phyloP scores from a whole-genome alignment of 2,329 filamentous ascomycete genomes.

The Pestalotiopsis sp. region DNA sequence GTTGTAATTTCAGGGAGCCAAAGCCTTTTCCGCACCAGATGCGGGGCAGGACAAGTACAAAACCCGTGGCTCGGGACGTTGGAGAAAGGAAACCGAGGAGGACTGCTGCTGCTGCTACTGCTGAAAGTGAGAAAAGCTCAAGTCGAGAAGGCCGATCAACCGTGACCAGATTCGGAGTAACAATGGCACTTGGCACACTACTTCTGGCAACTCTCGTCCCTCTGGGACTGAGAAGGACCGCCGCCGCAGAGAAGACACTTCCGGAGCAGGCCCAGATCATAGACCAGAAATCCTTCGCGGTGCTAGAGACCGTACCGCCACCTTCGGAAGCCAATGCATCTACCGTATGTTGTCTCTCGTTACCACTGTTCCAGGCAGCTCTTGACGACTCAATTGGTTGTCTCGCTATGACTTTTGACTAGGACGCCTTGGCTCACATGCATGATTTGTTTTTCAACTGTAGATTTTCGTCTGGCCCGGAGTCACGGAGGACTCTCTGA shows the following conservation, averaged over 20 bases:
- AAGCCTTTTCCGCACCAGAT: neutral
- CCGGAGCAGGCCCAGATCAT: constrained; percentile 44
- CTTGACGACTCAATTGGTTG: neutral
- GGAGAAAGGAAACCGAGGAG: neutral
- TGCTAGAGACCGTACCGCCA: constrained; percentile 39
- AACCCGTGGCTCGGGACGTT: constrained; percentile 1
- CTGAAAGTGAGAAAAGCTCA: no score
- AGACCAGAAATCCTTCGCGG: constrained; percentile 46
- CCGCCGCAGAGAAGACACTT: constrained; percentile 9
- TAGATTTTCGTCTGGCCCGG: constrained; percentile 48
- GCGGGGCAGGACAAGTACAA: constrained; percentile 10
- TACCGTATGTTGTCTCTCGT: constrained; percentile 29
- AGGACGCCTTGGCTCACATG: neutral
- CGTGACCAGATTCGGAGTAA: constrained; percentile 1
- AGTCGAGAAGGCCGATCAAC: neutral
- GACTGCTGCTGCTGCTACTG: neutral
- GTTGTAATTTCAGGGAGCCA: neutral
- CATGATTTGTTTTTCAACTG: neutral
- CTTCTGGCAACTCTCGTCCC: constrained; percentile 13
- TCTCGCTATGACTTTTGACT: neutral
- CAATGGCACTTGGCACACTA: constrained; percentile 16
- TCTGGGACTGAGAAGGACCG: neutral
- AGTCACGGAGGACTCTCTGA: constrained; percentile 37
- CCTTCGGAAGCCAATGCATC: constrained; percentile 38
- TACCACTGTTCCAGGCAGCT: neutral